Evolutionary conservation across 257 asterid species (phyloP), one percentile per base, ranked within the genome.

Genomic region (Scutellaria galericulata): DNA sequence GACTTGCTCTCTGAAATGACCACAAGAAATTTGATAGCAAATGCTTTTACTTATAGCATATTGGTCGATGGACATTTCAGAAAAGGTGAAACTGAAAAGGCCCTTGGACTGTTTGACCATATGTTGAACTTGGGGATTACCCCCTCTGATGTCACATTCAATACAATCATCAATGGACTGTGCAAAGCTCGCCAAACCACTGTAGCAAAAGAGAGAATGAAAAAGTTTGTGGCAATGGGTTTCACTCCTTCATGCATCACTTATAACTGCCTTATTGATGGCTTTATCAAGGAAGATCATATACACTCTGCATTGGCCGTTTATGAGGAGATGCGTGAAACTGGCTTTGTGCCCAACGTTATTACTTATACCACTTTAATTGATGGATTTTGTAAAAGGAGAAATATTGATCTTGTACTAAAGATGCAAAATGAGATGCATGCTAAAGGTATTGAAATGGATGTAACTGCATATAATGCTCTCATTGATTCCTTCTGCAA

Each of bases 401-500:
- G 83, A 55, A 66, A 79, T 55, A 63, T 78, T 3, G 81, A 84
- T 75, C 84, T 86, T 42, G 94, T 92, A 57, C 51, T 87, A 22
- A 79, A 84, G 68, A 56, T 93, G 81, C 80, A 52, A 10, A 68
- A 52, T 24, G 96, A 86, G 85, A 89, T 93, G 96, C 86, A 64
- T 54, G 79, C 44, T 45, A 85, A 79, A 78, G 94, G 90, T 63
- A 79, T 93, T 53, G 64, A 73, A 56, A 83, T 87, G 91, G 97
- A 93, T 77, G 58, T 89, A 64, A 83, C 76, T 41, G 88, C 91
- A 3, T 93, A 86, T 66, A 77, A 83, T 76, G 81, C 87, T 56
- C 81, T 93, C 18, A 90, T 93, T 54, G 83, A 89, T 59, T 91
- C 90, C 51, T 90, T 83, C 77, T 89, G 98, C 84, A 87, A 90